Evolutionary conservation across 805 yeast species (phyloP).

Genomic region (Lipomyces anomalus): DNA sequence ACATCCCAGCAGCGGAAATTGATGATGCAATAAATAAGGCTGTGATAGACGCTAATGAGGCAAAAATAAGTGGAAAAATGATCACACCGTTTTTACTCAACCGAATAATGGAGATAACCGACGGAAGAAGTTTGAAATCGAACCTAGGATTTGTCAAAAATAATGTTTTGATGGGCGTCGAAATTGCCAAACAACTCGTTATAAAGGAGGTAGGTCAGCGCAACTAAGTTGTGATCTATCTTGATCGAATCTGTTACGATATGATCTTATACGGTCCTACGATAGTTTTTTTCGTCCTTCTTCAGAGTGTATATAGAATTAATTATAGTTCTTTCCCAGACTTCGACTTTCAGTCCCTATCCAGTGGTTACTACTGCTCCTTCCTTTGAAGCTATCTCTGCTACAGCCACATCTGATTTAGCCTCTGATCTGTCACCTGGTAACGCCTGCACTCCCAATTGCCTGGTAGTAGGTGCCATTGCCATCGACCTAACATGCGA

Average conservation of each 20-base stretch:
- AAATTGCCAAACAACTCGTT: constrained; percentile 54
- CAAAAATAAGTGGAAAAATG: constrained; percentile 61
- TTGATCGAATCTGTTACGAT: neutral
- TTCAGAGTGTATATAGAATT: neutral
- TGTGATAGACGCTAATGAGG: constrained; percentile 45
- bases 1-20: constrained; percentile 52
- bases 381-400: neutral
- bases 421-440: no score
- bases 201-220: constrained; percentile 34
- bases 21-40: constrained; percentile 54
- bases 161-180: constrained; percentile 64
- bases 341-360: neutral
- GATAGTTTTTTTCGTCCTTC: no score
- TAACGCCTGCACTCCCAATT: no score
- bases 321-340: neutral
- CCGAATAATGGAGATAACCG: constrained; percentile 59
- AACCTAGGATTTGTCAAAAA: constrained; percentile 72
- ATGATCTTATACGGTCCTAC: no score
- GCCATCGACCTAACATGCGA: constrained; percentile 66
- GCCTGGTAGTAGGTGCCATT: constrained; percentile 59
- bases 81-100: constrained; percentile 72
- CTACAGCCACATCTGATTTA: neutral
- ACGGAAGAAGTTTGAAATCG: constrained; percentile 63
- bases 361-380: no score
- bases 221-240: no score